Conservation (phyloP, 1,284 basidiomycete genomes). For the Waitea zeae region DNA sequence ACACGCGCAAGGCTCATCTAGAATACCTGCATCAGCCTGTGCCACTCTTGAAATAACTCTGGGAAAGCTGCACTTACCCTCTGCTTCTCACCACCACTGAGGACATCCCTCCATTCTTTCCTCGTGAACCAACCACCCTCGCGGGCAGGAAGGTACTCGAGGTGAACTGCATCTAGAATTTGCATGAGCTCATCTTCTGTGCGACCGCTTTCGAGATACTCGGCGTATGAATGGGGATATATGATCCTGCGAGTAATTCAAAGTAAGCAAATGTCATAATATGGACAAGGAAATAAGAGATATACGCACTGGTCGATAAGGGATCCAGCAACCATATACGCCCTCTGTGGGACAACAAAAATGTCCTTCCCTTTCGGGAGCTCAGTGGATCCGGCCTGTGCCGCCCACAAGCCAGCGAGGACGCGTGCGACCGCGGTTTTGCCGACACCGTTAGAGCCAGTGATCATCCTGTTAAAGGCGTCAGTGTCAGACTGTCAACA, state of each 20-base stretch:
- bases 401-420: constrained; percentile 77
- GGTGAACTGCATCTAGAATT: constrained; percentile 67
- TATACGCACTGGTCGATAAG: constrained; percentile 66
- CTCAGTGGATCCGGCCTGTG: constrained; percentile 23
- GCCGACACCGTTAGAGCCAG: constrained; percentile 84
- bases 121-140: constrained; percentile 83
- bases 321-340: constrained; percentile 81
- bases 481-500: constrained; percentile 72
- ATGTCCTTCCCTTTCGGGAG: constrained; percentile 38
- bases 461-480: no score
- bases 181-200: constrained; percentile 55
- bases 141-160: constrained; percentile 73
- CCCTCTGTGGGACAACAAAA: constrained; percentile 84
- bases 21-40: constrained; percentile 3
- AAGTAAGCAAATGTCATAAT: no score
- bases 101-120: constrained; percentile 93
- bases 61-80: constrained; percentile 33
- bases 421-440: constrained; percentile 90
- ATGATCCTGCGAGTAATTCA: constrained; percentile 25
- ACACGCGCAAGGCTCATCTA: constrained; percentile 78
- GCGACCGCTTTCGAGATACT: constrained; percentile 47
- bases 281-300: constrained; percentile 1
- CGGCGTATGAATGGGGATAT: constrained; percentile 74
- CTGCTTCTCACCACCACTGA: constrained; percentile 94
- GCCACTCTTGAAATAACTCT: constrained; percentile 1